These are phyloP conservation scores for Russula compacta DNA, from an alignment of 768 basidiomycete species.

Conservation along the genomic window DNA sequence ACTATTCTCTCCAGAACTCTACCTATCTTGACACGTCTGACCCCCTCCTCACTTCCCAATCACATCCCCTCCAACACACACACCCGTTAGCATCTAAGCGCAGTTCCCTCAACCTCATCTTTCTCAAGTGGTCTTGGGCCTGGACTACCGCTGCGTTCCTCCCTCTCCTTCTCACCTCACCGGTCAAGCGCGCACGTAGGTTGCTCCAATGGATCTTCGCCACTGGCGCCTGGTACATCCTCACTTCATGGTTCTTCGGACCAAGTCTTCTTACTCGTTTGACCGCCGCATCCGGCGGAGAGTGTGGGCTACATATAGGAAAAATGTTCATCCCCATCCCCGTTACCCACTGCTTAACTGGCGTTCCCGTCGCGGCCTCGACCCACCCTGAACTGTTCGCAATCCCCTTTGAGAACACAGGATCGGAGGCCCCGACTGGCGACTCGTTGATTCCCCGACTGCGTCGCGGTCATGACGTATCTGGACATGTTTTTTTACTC, in stretches of 20 bases:
- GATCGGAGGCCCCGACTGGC: neutral
- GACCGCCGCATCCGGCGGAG: slow-evolving; percentile 56
- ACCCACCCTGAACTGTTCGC: slow-evolving; percentile 61
- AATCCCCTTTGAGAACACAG: slow-evolving; percentile 30
- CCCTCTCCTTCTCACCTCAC: slow-evolving; percentile 43
- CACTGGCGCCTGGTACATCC: slow-evolving; percentile 60
- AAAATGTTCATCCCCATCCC: slow-evolving; percentile 41
- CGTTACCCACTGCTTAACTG: slow-evolving; percentile 44
- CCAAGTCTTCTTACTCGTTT: slow-evolving; percentile 66
- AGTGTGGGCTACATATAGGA: slow-evolving; percentile 57
- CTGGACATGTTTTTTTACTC: slow-evolving; percentile 88
- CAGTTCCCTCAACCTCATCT: slow-evolving; percentile 74
- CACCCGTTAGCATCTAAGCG: slow-evolving; percentile 73
- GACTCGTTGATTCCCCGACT: slow-evolving; percentile 50
- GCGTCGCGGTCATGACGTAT: slow-evolving; percentile 81
- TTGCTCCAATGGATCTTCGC: slow-evolving; percentile 42
- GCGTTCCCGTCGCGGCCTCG: slow-evolving; percentile 40
- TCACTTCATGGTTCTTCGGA: slow-evolving; percentile 86
- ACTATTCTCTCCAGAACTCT: slow-evolving; percentile 50
- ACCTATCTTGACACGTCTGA: slow-evolving; percentile 85
- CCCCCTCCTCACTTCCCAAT: slow-evolving; percentile 55
- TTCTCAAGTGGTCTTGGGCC: slow-evolving; percentile 87
- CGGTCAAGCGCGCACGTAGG: neutral
- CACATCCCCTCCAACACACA: slow-evolving; percentile 58
- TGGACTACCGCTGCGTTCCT: slow-evolving; percentile 75